These are phyloP conservation scores for Avena atlantica DNA, from an alignment of 176 grass and related monocot genomes.

Conservation along the genomic window DNA sequence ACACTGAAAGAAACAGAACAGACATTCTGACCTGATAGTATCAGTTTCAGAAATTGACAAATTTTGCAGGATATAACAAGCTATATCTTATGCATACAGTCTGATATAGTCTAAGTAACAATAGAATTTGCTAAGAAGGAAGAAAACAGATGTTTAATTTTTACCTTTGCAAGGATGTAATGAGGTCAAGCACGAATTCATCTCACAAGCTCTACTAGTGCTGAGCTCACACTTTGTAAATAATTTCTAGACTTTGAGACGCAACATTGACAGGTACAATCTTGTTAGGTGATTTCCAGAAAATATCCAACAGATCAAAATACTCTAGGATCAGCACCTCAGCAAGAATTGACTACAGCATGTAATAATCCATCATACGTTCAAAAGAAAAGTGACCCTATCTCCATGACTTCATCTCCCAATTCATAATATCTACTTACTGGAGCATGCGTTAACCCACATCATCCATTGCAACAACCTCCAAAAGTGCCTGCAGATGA, in stretches of 20 bases:
- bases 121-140: neutral
- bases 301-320: constrained; percentile 29
- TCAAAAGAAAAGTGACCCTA: no score
- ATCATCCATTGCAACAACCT: no score
- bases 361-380: no score
- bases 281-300: constrained; percentile 40
- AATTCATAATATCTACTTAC: no score
- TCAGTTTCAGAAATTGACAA: neutral
- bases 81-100: constrained; percentile 25
- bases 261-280: constrained; percentile 10
- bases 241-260: constrained; percentile 97
- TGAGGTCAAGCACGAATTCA: constrained; percentile 62
- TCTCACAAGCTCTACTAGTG: constrained; percentile 84
- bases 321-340: neutral
- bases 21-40: neutral
- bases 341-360: no score
- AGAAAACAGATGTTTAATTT: neutral
- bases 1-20: constrained; percentile 17
- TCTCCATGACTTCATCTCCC: no score
- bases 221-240: constrained; percentile 89
- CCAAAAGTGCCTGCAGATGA: no score
- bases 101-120: constrained; percentile 10
- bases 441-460: no score
- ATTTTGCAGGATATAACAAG: constrained; percentile 7
- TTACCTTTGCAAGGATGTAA: constrained; percentile 98